Percentiles rank a stretch among this genome's conserved stretches.
Conservation (phyloP, 2,329 filamentous ascomycete species). For the Herpotrichia juniperi region DNA sequence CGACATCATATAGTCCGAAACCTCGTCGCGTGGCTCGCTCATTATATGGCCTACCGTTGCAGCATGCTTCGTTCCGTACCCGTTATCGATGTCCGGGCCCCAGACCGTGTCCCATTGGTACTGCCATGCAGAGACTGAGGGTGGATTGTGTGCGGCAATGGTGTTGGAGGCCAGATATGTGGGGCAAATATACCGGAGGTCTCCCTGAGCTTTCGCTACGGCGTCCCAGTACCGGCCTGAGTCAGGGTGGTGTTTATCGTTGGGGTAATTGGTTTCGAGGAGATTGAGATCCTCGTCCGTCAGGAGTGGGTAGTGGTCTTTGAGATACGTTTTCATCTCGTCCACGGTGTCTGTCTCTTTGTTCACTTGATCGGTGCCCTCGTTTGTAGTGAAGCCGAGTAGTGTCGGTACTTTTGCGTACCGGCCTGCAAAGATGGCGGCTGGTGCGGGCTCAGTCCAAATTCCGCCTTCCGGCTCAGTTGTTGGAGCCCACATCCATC, state of each 20-base stretch:
- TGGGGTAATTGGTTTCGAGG: conserved; percentile 35
- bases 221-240: conserved; percentile 40
- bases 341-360: conserved; percentile 44
- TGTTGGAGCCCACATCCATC: conserved; percentile 45
- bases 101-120: conserved; percentile 44
- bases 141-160: conserved; percentile 35
- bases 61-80: conserved; percentile 41
- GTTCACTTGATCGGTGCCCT: conserved; percentile 50
- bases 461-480: conserved; percentile 35
- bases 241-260: conserved; percentile 42
- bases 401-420: conserved; percentile 40
- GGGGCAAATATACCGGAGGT: conserved; percentile 42
- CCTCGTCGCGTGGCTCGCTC: conserved; percentile 32
- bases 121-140: conserved; percentile 31
- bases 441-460: conserved; percentile 34
- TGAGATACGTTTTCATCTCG: conserved; percentile 41
- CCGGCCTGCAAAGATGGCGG: conserved; percentile 31
- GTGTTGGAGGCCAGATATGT: conserved; percentile 39
- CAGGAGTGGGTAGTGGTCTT: conserved; percentile 54
- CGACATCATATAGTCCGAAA: conserved; percentile 39
- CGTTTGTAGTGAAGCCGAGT: conserved; percentile 40
- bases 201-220: conserved; percentile 40
- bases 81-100: conserved; percentile 35
- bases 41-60: conserved; percentile 41
- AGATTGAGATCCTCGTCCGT: conserved; percentile 56